Base-by-base conservation (phyloP, 148 eudicot genomes). In the Suaeda aralocaspica region DNA sequence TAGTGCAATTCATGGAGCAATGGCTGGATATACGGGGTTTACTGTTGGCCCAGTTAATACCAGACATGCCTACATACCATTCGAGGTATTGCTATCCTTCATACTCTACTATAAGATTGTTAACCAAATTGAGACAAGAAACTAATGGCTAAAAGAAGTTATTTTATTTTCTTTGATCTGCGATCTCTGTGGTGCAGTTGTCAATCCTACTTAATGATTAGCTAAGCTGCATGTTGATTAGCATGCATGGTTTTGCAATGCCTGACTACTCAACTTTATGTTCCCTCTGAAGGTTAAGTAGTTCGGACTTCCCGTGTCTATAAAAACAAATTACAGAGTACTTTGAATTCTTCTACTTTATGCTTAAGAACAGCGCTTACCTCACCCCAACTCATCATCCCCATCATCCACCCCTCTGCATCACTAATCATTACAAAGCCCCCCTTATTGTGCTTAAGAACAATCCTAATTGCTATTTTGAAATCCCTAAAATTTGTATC, bases 21-120 rank as follows among this genome's bases (percentile, higher is more conserved):
- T 81, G 84, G 76, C 84, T 4, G 84, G 84, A n/a, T 81, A 71
- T 64, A 81, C 84, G 30, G 84, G 84, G 62, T 81, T 77, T 74
- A 78, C 81, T 22, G 79, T 74, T 48, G 84, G 81, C 11, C 79
- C 79, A 30, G 84, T 81, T 12, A 81, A 81, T 49, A 73, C 74
- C 24, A 74, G 79, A 64, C 81, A 81, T 71, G 81, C 79, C 41
- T 81, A 81, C 74, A 81, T 81, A 55, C 81, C 84, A 16, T 71
- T 81, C 49, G 56, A 74, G 64, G 81, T 74, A 67, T 22, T 63
- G 67, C 31, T 10, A 63, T 53, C 22, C n/a, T n/a, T n/a, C n/a
- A n/a, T n/a, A n/a, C n/a, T n/a, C n/a, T n/a, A n/a, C n/a, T n/a
- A n/a, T n/a, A n/a, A n/a, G n/a, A n/a, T n/a, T n/a, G n/a, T n/a